Evolutionary conservation across 1,284 basidiomycete species (phyloP), one percentile per base, ranked within the genome.

Genomic region (Schizophyllum commune): DNA sequence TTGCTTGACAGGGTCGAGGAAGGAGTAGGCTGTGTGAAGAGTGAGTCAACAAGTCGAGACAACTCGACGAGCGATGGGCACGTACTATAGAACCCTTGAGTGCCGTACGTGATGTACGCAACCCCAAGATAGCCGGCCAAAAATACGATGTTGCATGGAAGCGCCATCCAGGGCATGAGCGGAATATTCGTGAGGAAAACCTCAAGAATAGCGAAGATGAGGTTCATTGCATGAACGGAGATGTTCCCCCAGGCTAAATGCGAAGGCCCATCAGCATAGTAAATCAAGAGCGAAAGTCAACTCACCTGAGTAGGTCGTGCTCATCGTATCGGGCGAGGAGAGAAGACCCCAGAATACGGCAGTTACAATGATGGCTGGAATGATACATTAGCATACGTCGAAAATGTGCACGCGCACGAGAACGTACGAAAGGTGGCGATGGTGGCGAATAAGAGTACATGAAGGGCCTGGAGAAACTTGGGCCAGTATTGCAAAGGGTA

Each of bases 321-420:
- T 52, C 63, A 86, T 82, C 0, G 79, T 80, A 0, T 65, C 32
- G 0, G 79, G 60, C 4, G 72, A 70, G 1, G 82, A 67, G 2
- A 91, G 74, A 6, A 90, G 66, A 0, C 76, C 67, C 89, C 89
- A 91, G 68, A 76, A 91, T 0, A 89, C 83, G 34, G 80, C 72
- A 0, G 86, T 88, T 1, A 89, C 86, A 21, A 91, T 68, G 60
- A 91, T 73, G 4, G 89, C 88, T 86, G 65, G 32, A 47, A n/a
- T 8, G 13, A n/a, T 20, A 6, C 32, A 9, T 57, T 2, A 47
- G 27, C 58, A 51, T 57, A 58, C 33, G 32, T 39, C 33, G 63
- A 59, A 13, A 19, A 52, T 47, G 39, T 19, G 8, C n/a, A 64
- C 59, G 21, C 61, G 57, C 39, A 39, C 61, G 60, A 9, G 27